Conservation (phyloP, 768 basidiomycete genomes). For the Dentipellis sp. region DNA sequence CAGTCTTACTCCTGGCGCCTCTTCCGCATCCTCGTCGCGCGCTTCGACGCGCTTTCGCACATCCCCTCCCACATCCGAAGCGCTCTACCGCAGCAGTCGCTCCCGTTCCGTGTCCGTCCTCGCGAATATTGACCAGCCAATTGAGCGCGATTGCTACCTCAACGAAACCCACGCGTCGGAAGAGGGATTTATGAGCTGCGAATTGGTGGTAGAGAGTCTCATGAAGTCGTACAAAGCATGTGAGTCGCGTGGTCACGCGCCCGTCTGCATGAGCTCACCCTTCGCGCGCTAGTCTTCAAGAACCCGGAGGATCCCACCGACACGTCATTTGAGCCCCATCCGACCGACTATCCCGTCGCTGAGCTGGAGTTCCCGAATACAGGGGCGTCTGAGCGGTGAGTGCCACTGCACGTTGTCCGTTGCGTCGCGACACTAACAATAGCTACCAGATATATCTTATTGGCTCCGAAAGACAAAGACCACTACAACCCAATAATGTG, state of each 20-base stretch:
- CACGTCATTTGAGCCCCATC: constrained; percentile 51
- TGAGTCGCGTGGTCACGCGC: constrained; percentile 25
- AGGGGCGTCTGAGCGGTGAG: constrained; percentile 57
- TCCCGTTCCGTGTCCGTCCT: constrained; percentile 58
- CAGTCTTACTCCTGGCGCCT: constrained; percentile 8
- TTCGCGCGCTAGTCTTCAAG: constrained; percentile 44
- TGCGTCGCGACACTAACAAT: not conserved
- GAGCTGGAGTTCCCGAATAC: constrained; percentile 77
- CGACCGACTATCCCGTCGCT: constrained; percentile 48
- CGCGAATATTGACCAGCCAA: constrained; percentile 29
- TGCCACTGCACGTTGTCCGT: not conserved
- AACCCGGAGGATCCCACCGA: constrained; percentile 59
- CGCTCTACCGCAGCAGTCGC: constrained; percentile 27
- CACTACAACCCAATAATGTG: constrained; percentile 84
- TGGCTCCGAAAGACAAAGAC: constrained; percentile 76
- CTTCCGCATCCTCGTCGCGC: constrained; percentile 14
- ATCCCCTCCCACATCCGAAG: constrained; percentile 15
- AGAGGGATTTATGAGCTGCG: constrained; percentile 48
- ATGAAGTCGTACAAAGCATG: constrained; percentile 65
- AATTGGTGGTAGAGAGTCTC: constrained; percentile 49
- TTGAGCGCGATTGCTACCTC: constrained; percentile 39
- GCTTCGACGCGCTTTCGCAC: constrained; percentile 17
- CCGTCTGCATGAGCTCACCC: not conserved
- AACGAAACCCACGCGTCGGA: constrained; percentile 45
- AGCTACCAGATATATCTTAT: constrained; percentile 53